phyloP scores from a whole-genome alignment of 164 flowering plant genomes.

The Stephania cephalantha region DNA sequence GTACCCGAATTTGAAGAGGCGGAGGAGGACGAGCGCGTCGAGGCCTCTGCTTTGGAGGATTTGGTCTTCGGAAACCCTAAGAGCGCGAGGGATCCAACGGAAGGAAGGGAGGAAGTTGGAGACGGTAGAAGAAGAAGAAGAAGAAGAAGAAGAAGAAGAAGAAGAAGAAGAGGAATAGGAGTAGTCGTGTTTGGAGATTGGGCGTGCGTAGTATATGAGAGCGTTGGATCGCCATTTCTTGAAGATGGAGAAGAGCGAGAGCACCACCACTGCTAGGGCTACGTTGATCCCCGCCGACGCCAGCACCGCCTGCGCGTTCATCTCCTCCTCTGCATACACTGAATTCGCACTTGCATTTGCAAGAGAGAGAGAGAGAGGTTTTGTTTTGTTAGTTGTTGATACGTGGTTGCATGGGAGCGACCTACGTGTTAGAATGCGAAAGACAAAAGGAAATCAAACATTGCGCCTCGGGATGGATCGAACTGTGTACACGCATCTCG shows the following conservation, averaged over 20 bases:
- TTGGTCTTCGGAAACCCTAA: constrained; percentile 31
- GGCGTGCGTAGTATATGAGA: constrained; percentile 33
- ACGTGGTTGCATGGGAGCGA: too few species aligned
- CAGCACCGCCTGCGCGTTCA: constrained; percentile 28
- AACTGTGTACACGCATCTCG: too few species aligned
- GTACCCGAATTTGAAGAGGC: constrained; percentile 46
- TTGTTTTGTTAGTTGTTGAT: too few species aligned
- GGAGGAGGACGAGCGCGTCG: constrained; percentile 37
- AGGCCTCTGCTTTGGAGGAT: constrained; percentile 33
- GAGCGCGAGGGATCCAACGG: constrained; percentile 32
- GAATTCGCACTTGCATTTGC: too few species aligned
- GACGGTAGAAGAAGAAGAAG: constrained; percentile 10
- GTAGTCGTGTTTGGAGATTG: constrained; percentile 20
- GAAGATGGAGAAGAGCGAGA: constrained; percentile 37
- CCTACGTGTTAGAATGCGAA: too few species aligned
- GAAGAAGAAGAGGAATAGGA: constrained; percentile 11
- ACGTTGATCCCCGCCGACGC: constrained; percentile 41
- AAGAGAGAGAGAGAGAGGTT: too few species aligned
- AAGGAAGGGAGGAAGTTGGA: constrained; percentile 27
- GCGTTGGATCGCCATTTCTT: constrained; percentile 34
- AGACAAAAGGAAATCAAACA: too few species aligned
- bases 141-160: background rate
- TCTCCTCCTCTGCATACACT: background rate
- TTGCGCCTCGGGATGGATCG: too few species aligned
- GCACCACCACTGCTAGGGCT: constrained; percentile 29